Conservation (phyloP, 768 basidiomycete species). For the Amanita brunnescens region DNA sequence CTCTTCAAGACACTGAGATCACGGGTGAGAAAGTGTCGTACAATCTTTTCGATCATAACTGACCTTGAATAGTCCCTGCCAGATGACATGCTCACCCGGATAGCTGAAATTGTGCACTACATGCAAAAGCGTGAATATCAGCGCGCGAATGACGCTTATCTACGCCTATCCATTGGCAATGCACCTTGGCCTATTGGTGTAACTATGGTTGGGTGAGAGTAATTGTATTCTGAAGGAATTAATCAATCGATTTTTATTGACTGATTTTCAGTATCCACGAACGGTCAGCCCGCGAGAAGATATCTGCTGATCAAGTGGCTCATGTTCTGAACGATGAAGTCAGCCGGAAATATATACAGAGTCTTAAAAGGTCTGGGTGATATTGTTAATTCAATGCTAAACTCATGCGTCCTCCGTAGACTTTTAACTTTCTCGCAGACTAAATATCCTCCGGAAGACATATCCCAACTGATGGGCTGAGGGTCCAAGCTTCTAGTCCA, state of each 20-base stretch:
- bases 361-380: conserved; percentile 71
- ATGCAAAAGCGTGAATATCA: conserved; percentile 98
- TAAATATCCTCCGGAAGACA: conserved; percentile 89
- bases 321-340: conserved; percentile 99
- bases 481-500: background rate
- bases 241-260: background rate
- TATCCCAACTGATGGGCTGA: conserved; percentile 88
- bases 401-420: conserved; percentile 31
- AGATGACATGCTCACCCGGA: conserved; percentile 73
- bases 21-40: conserved; percentile 49
- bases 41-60: background rate
- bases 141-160: conserved; percentile 92
- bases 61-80: conserved; percentile 51
- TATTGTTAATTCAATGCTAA: background rate
- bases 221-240: background rate
- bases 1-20: conserved; percentile 87
- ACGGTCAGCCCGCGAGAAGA: conserved; percentile 95
- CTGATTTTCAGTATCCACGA: conserved; percentile 76
- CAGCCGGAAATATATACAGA: conserved; percentile 97
- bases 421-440: conserved; percentile 94
- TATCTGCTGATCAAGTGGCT: conserved; percentile 93
- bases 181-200: conserved; percentile 99
- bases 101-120: conserved; percentile 90
- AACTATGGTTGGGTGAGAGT: conserved; percentile 91
- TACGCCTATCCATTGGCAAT: conserved; percentile 94